phyloP scores from a whole-genome alignment of 306 rosid genomes.

The Sindora glabra region DNA sequence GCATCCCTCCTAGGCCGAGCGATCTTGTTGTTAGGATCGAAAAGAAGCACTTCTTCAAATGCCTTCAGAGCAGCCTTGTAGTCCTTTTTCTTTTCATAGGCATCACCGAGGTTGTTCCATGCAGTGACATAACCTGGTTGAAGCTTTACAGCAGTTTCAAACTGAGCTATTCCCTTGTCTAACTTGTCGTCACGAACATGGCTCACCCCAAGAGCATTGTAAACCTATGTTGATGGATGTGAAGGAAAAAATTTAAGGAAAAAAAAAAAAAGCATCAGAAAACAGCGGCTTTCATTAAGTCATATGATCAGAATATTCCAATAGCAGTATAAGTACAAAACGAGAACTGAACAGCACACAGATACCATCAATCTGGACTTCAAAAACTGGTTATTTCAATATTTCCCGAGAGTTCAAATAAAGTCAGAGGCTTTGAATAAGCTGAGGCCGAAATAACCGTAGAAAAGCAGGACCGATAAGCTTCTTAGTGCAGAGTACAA shows the following conservation, averaged over 20 bases:
- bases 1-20: slow-evolving; percentile 82
- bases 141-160: slow-evolving; percentile 84
- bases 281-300: slow-evolving; percentile 6
- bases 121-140: slow-evolving; percentile 96
- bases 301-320: background rate
- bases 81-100: slow-evolving; percentile 76
- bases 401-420: too few species aligned
- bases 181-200: slow-evolving; percentile 73
- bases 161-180: slow-evolving; percentile 79
- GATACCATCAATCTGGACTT: background rate
- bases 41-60: slow-evolving; percentile 87
- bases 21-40: slow-evolving; percentile 86
- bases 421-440: background rate
- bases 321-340: background rate
- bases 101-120: slow-evolving; percentile 99
- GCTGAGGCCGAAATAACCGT: background rate
- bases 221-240: slow-evolving; percentile 44
- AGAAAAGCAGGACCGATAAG: background rate
- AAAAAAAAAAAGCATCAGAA: background rate
- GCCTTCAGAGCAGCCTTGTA: slow-evolving; percentile 71
- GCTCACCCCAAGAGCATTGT: slow-evolving; percentile 91
- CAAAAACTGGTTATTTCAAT: background rate
- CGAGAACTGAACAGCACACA: background rate
- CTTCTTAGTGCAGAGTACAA: background rate
- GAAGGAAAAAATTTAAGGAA: too few species aligned